Base-by-base conservation (phyloP, 2,329 filamentous ascomycete genomes). In the Plenodomus lindquistii region DNA sequence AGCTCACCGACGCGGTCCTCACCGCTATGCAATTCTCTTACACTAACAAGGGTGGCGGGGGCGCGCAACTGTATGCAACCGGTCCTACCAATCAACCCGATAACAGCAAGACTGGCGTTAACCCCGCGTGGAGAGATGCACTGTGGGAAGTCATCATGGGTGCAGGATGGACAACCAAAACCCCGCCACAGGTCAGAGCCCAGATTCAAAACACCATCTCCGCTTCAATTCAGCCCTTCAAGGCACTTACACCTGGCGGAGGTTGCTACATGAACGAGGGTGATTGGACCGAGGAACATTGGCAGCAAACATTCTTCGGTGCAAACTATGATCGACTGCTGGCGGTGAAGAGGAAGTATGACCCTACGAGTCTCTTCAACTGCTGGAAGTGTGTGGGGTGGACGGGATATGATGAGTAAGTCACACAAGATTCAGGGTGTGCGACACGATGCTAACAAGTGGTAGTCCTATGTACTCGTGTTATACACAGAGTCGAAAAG, bases 351-450 rank as follows among this genome's bases (percentile, higher is more conserved):
- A 62, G 50, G 40, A 51, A 42, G 34, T 72, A 66, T 29, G 67
- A 71, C 40, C 65, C 65, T 1, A 63, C 52, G 0, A 60, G 62
- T 3, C 27, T 72, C 37, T 72, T 72, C 45, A 70, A 70, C 38
- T 70, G 66, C 48, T 71, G 67, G 67, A 71, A 69, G 44, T 70
- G 67, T 44, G 65, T 71, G 38, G 69, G 69, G 2, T 72, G 67
- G 67, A 66, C 59, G 15, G 66, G 68, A 8, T 64, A 65, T 44
- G 48, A 64, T 31, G 67, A 69, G 65, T 68, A 60, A 60, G 65
- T 59, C 19, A 10, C 8, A n/a, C 17, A 19, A n/a, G 4, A 13
- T 7, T 20, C 8, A 16, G 7, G 39, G 20, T 2, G 29, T 29
- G 21, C 10, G n/a, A 38, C 41, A 21, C 21, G 21, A 29, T 42